Base-by-base conservation (phyloP, 1,139 yeast species). In the Eremothecium sinecaudum region DNA sequence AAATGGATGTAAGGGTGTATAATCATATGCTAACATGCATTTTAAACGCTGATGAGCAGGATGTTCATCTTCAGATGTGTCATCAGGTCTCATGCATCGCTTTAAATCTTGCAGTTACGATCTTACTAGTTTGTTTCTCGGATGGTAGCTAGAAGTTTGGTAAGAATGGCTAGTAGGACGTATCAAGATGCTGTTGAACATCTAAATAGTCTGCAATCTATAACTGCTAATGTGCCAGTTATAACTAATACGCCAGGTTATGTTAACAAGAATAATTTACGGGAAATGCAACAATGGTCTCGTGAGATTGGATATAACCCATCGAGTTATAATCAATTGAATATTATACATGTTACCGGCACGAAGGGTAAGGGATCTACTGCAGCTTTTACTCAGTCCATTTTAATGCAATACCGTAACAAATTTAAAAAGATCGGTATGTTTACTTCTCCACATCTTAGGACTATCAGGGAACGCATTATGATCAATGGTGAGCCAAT, bases 311-410 rank as follows among this genome's bases (percentile, higher is more conserved):
- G 97, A 0, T 86, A 87, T 58, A 54, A 63, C n/a, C 70, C 78
- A 1, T 47, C 59, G 3, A 94, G 80, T 43, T 76, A 83, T 52
- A 74, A 86, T 58, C 68, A 61, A 39, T 61, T 92, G 50, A 86
- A 87, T 47, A 70, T 86, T 4, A 71, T 92, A 31, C 98, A 92
- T 53, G 80, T 92, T 22, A 87, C 99, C 0, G 99, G 99, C 17
- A 92, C 99, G 2, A 92, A 92, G 58, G 99, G 99, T 9, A 92
- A 92, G 61, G 99, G 99, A 1, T 86, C 96, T 1, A 87, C 97
- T 0, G 90, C 96, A 62, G 96, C 98, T 0, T 92, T 92, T 55
- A 74, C 87, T 2, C 84, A 83, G 49, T 76, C 92, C 3, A 84
- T 90, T 31, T 61, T 92, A 41, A 55, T 62, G 11, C 86, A 83